A percentile compares a stretch with the other conserved stretches of the same genome.
These are phyloP conservation scores for Leccinum rimulosum DNA, from an alignment of 768 basidiomycete genomes.

Conservation along the genomic window DNA sequence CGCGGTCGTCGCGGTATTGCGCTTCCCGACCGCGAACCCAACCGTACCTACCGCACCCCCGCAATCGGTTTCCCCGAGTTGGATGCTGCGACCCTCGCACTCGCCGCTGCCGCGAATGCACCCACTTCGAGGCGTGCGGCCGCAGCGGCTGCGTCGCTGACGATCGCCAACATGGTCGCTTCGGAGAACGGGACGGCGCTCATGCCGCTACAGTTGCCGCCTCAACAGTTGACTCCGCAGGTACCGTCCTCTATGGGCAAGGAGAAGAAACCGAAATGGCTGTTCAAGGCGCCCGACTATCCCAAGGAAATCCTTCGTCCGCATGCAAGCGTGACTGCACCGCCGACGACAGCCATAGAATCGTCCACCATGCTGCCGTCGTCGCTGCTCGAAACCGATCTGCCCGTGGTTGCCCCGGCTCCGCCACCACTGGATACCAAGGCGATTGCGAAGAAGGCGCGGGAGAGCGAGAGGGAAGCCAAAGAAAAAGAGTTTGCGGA, in stretches of 20 bases:
- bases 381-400: slow-evolving; percentile 60
- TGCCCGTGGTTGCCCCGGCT: slow-evolving; percentile 39
- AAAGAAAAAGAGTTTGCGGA: slow-evolving; percentile 83
- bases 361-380: slow-evolving; percentile 47
- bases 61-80: slow-evolving; percentile 82
- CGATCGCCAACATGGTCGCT: slow-evolving; percentile 91
- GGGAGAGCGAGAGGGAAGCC: slow-evolving; percentile 77
- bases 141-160: slow-evolving; percentile 76
- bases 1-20: slow-evolving; percentile 77
- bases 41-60: slow-evolving; percentile 88
- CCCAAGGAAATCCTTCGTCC: slow-evolving; percentile 54
- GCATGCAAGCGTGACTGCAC: slow-evolving; percentile 56
- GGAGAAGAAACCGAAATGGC: slow-evolving; percentile 66
- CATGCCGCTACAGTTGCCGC: slow-evolving; percentile 40
- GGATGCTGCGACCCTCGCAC: slow-evolving; percentile 66
- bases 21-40: slow-evolving; percentile 90
- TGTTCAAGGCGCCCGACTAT: slow-evolving; percentile 70
- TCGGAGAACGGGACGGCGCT: slow-evolving; percentile 79
- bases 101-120: slow-evolving; percentile 61
- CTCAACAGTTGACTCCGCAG: slow-evolving; percentile 36
- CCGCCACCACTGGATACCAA: slow-evolving; percentile 45
- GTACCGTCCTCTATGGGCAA: slow-evolving; percentile 44
- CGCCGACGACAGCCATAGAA: slow-evolving; percentile 72
- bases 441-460: slow-evolving; percentile 55
- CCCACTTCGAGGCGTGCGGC: slow-evolving; percentile 80